Evolutionary conservation across 148 eudicot genomes (phyloP).

Genomic region (Vaccinium myrtillus): DNA sequence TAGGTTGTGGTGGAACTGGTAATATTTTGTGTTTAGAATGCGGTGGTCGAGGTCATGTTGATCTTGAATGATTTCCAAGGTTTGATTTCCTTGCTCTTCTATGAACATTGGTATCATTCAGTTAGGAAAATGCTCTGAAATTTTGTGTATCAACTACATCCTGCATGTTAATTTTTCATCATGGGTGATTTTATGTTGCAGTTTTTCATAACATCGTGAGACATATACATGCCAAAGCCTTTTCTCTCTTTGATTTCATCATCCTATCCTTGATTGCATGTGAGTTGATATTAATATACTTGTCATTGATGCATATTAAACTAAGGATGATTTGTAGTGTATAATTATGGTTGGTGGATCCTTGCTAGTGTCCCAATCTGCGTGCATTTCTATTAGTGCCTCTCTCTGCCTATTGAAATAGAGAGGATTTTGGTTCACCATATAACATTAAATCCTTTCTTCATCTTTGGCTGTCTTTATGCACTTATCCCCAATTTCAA

Average conservation of each 20-base stretch:
- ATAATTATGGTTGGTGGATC: background rate
- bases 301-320: background rate
- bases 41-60: background rate
- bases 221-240: background rate
- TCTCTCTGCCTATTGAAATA: background rate
- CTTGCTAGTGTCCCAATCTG: background rate
- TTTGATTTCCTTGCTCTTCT: conserved; percentile 1
- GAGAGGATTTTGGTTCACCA: background rate
- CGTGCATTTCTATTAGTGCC: background rate
- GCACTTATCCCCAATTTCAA: no score
- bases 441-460: background rate
- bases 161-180: background rate
- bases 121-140: background rate
- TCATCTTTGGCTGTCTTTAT: background rate
- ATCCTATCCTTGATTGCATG: background rate
- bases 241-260: background rate
- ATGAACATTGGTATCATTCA: background rate
- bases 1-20: conserved; percentile 42
- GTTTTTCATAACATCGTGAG: background rate
- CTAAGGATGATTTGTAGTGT: background rate
- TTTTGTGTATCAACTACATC: background rate
- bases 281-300: background rate
- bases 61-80: conserved; percentile 19
- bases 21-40: conserved; percentile 1
- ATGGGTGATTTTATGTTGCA: background rate